Evolutionary conservation across 2,329 filamentous ascomycete genomes (phyloP), one percentile per base, ranked within the genome.

Genomic region (Alternaria atra): DNA sequence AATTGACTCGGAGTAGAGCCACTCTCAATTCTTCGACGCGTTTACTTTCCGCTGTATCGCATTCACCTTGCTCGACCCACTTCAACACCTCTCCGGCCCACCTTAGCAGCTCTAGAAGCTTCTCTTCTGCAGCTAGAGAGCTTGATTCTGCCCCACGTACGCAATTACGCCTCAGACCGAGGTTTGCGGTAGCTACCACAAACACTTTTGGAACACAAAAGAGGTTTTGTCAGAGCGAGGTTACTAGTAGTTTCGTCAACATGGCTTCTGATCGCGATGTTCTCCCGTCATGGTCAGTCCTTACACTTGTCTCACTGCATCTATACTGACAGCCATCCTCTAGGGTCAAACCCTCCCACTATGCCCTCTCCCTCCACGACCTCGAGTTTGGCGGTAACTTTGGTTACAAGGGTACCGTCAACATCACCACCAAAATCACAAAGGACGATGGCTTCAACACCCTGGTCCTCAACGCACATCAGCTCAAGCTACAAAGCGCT

Each of bases 351-450:
- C 93, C 95, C 2, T 83, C 85, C 64, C 93, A 98, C 82, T 99
- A 99, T 82, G 84, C 87, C 73, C 84, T 99, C 67, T 92, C 90
- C 57, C 86, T 99, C 70, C 88, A 85, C 75, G 90, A 95, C 71
- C 83, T 99, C 66, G 90, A 97, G 70, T 81, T 89, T 55, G 85
- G 86, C 65, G 87, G 86, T 56, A 82, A 82, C 61, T 97, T 94
- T 89, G 88, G 86, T 61, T 99, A 94, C 83, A 88, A 94, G 81
- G 95, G 95, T 67, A 89, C 85, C 20, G 92, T 97, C 65, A 90
- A 88, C 67, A 96, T 99, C 77, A 86, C 91, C 68, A 85, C 90
- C 60, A 87, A 90, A 60, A 85, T 98, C 77, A 85, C 85, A 68
- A 88, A 90, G 76, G 82, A 89, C 34, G 71, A 71, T 58, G 69